Percentiles rank a stretch among this genome's conserved stretches.
phyloP scores from a whole-genome alignment of 257 asterid species.

The Gardenia jasminoides region DNA sequence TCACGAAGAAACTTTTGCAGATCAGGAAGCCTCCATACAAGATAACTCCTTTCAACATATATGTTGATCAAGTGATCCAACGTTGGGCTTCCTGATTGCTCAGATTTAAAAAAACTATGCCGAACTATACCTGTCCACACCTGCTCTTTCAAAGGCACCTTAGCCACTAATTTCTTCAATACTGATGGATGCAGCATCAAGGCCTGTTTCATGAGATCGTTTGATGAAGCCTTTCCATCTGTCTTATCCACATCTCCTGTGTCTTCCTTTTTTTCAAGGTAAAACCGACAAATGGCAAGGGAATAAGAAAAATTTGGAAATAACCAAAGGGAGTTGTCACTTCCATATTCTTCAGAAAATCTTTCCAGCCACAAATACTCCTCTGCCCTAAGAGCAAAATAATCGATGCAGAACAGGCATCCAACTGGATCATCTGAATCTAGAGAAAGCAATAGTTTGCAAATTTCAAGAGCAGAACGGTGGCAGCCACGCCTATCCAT shows the following conservation, averaged over 20 bases:
- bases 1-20: slow-evolving; percentile 71
- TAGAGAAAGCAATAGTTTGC: slow-evolving; percentile 79
- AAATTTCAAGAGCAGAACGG: slow-evolving; percentile 88
- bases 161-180: slow-evolving; percentile 64
- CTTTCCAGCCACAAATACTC: slow-evolving; percentile 81
- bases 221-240: slow-evolving; percentile 49
- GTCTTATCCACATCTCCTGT: slow-evolving; percentile 21
- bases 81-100: slow-evolving; percentile 63
- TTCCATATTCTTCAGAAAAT: slow-evolving; percentile 69
- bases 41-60: slow-evolving; percentile 78
- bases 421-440: slow-evolving; percentile 94
- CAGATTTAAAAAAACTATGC: slow-evolving; percentile 54
- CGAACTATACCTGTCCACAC: slow-evolving; percentile 54
- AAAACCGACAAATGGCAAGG: slow-evolving; percentile 71
- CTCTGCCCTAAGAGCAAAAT: slow-evolving; percentile 78
- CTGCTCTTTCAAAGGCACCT: slow-evolving; percentile 83
- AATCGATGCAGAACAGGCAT: slow-evolving; percentile 76
- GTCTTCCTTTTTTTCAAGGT: slow-evolving; percentile 52
- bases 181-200: slow-evolving; percentile 87
- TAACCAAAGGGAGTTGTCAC: slow-evolving; percentile 79
- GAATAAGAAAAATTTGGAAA: slow-evolving; percentile 89
- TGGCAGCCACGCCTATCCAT: slow-evolving; percentile 98
- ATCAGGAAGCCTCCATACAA: slow-evolving; percentile 94
- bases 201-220: slow-evolving; percentile 91
- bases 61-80: slow-evolving; percentile 76